A percentile compares a stretch with the other conserved stretches of the same genome.
These are phyloP conservation scores for Hirschfeldia incana DNA, from an alignment of 345 rosid species.

Conservation along the genomic window DNA sequence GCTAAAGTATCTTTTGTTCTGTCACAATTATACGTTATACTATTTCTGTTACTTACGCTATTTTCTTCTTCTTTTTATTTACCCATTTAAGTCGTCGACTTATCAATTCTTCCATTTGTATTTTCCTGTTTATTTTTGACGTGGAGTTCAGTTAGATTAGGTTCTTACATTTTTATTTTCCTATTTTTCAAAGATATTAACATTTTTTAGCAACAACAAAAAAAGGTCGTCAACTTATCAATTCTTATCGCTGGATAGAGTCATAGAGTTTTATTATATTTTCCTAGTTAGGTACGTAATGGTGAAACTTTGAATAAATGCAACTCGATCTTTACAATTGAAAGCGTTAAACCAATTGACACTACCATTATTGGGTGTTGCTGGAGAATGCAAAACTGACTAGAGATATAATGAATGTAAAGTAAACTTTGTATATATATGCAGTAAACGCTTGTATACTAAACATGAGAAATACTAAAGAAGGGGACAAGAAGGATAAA, in stretches of 20 bases:
- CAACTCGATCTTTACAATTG: background rate
- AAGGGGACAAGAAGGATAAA: constrained; percentile 42
- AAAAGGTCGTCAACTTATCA: too few species aligned
- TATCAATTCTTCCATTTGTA: background rate
- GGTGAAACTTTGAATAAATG: background rate
- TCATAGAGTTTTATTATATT: background rate
- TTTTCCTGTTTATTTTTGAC: too few species aligned
- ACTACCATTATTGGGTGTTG: background rate
- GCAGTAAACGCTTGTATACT: constrained; percentile 6
- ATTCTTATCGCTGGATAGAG: background rate
- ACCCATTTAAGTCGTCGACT: background rate
- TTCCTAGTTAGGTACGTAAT: background rate
- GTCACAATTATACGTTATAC: constrained; percentile 16
- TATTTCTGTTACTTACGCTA: background rate
- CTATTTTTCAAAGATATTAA: too few species aligned
- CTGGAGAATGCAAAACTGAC: background rate
- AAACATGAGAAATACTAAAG: background rate
- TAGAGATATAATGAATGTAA: background rate
- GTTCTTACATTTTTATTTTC: too few species aligned
- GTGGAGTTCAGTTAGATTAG: too few species aligned
- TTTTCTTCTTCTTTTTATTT: background rate
- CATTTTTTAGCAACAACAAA: too few species aligned
- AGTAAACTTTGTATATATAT: background rate
- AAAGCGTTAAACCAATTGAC: background rate
- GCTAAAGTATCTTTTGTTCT: constrained; percentile 3